Conservation (phyloP, 1,139 yeast genomes). For the Saccharomycopsis phalli region DNA sequence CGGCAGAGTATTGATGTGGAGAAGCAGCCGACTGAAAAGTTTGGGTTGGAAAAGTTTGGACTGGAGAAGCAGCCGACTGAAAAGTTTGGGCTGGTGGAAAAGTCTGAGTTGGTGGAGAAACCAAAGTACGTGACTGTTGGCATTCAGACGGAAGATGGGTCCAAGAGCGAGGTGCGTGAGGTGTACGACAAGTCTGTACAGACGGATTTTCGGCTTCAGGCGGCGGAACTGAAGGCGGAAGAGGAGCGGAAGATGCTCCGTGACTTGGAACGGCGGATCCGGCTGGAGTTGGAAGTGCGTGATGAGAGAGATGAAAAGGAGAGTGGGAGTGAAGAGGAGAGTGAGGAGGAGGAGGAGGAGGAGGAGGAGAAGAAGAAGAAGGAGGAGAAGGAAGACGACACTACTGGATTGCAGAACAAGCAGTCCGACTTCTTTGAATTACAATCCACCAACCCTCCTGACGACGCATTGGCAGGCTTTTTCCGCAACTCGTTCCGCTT, state of each 20-base stretch:
- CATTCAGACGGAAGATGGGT: neutral
- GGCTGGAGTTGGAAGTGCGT: conserved; percentile 4
- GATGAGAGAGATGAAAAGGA: neutral
- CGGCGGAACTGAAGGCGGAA: conserved; percentile 14
- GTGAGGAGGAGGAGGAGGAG: neutral
- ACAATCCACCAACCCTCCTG: neutral
- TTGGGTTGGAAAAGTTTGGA: no score
- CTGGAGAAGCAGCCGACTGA: conserved; percentile 10
- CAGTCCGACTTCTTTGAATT: conserved; percentile 1
- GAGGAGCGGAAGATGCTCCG: neutral
- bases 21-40: no score
- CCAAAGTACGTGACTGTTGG: neutral
- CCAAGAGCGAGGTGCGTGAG: neutral
- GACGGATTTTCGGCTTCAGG: conserved; percentile 16
- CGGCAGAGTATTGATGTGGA: neutral
- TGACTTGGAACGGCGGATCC: conserved; percentile 4
- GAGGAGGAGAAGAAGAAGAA: neutral
- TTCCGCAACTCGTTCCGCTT: conserved; percentile 33
- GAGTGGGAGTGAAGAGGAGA: neutral
- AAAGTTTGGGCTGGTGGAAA: no score
- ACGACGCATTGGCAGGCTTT: conserved; percentile 23
- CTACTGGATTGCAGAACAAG: no score
- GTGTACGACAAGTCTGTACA: conserved; percentile 17
- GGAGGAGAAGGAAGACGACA: conserved; percentile 1
- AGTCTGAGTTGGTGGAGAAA: no score